These are phyloP conservation scores for Pontederia crassipes DNA, from an alignment of 176 grass and related monocot species.

Conservation along the genomic window DNA sequence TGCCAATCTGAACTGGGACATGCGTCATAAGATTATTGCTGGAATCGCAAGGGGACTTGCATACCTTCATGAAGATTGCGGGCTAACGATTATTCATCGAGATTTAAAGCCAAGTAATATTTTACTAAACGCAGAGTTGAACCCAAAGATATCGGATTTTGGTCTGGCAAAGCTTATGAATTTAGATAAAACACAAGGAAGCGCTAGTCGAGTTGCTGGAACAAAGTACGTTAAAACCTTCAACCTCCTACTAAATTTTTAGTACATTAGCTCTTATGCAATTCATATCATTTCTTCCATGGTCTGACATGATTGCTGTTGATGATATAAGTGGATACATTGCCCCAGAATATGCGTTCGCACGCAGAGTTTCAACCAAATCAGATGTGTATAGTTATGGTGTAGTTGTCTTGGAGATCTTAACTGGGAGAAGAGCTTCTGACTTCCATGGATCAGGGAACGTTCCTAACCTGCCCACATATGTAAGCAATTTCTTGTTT, in stretches of 20 bases:
- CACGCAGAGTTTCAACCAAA: slow-evolving; percentile 15
- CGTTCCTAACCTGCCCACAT: slow-evolving; percentile 1
- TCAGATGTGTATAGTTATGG: slow-evolving; percentile 24
- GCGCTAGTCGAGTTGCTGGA: slow-evolving; percentile 11
- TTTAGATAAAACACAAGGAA: slow-evolving; percentile 12
- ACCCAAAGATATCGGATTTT: slow-evolving; percentile 20
- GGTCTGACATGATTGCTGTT: too few relatives aligned
- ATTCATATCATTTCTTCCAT: too few relatives aligned
- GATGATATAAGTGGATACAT: slow-evolving; percentile 13
- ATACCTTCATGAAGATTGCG: slow-evolving; percentile 13
- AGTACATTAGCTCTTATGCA: too few relatives aligned
- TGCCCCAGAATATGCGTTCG: slow-evolving; percentile 19
- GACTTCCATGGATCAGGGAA: slow-evolving; percentile 2
- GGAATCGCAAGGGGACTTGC: too few relatives aligned
- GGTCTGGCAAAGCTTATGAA: slow-evolving; percentile 14
- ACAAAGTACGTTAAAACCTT: slow-evolving; percentile 2
- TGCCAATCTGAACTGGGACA: slow-evolving; percentile 7
- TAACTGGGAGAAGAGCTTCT: slow-evolving; percentile 11
- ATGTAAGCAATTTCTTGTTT: slow-evolving; percentile 4
- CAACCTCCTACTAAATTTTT: not conserved
- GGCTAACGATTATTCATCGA: slow-evolving; percentile 16
- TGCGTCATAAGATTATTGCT: not conserved
- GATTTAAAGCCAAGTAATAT: slow-evolving; percentile 23
- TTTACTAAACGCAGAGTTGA: slow-evolving; percentile 16
- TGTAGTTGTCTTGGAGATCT: slow-evolving; percentile 13